These are phyloP conservation scores for Furcasterigmium furcatum DNA, from an alignment of 2,329 filamentous ascomycete species.

Conservation along the genomic window DNA sequence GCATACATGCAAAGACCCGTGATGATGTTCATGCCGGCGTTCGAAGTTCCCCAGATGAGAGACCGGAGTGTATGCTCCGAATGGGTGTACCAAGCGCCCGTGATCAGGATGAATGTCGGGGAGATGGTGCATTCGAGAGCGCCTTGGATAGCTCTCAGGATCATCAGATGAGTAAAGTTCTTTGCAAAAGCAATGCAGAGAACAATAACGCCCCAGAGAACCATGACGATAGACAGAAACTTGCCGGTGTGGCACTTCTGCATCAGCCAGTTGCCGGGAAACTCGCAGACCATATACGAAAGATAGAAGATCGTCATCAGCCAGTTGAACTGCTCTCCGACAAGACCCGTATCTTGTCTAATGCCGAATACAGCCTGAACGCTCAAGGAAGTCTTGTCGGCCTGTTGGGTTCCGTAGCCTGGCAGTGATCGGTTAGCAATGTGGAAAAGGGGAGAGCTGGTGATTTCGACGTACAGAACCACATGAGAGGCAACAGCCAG, in stretches of 20 bases:
- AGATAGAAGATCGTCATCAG: constrained; percentile 25
- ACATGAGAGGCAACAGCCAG: constrained; percentile 24
- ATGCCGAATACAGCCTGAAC: constrained; percentile 24
- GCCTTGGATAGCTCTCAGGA: constrained; percentile 23
- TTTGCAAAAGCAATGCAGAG: constrained; percentile 22
- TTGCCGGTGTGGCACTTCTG: constrained; percentile 30
- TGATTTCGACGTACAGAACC: constrained; percentile 13
- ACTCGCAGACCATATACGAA: constrained; percentile 22
- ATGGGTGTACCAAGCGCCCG: constrained; percentile 26
- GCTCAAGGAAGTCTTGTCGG: constrained; percentile 24
- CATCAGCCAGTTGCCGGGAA: constrained; percentile 22
- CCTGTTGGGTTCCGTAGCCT: constrained; percentile 21
- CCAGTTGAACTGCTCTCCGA: constrained; percentile 25
- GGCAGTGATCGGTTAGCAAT: background rate
- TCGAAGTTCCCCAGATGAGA: constrained; percentile 26
- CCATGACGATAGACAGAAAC: constrained; percentile 29
- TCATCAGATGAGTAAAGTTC: constrained; percentile 23
- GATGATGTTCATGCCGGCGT: constrained; percentile 26
- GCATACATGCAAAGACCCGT: constrained; percentile 23
- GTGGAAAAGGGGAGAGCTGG: background rate
- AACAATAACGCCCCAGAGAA: constrained; percentile 24
- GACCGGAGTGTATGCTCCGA: constrained; percentile 23
- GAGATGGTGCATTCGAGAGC: constrained; percentile 23
- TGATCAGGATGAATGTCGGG: constrained; percentile 25
- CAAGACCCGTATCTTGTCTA: constrained; percentile 20